phyloP scores from a whole-genome alignment of 208 protist species.

The Acanthamoeba sp. region DNA sequence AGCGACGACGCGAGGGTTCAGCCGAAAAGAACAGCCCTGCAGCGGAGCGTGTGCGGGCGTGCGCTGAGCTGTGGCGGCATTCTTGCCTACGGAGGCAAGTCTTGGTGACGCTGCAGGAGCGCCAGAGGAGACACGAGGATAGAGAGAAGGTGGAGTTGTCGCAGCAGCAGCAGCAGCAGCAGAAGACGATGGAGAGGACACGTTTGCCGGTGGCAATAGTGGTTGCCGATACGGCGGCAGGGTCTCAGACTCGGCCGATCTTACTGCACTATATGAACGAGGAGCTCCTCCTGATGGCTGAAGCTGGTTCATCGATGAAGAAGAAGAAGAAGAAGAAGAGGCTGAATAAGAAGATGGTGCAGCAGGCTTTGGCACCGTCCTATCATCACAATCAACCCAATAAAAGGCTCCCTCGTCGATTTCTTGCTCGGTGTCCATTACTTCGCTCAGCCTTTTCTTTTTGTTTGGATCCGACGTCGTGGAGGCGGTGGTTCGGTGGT shows the following conservation, averaged over 20 bases:
- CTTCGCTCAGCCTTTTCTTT: background rate
- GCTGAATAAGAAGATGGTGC: background rate
- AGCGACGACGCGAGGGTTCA: slow-evolving; percentile 8
- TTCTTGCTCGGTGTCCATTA: background rate
- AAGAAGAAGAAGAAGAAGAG: background rate
- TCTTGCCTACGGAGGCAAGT: background rate
- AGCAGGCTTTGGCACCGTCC: background rate
- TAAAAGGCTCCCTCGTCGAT: background rate
- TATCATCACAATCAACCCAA: background rate
- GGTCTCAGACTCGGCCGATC: background rate
- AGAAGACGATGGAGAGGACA: background rate
- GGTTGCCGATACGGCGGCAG: background rate
- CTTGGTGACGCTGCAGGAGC: background rate
- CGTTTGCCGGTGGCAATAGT: background rate
- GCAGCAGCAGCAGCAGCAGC: too few relatives aligned
- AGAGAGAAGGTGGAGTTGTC: background rate
- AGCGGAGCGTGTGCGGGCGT: background rate
- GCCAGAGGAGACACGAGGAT: background rate
- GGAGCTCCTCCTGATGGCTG: background rate
- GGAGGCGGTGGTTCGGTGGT: background rate
- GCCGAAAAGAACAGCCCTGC: background rate
- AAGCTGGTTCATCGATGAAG: background rate
- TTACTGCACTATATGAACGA: background rate
- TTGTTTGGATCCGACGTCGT: background rate
- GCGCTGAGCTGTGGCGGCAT: background rate